phyloP scores from a whole-genome alignment of 2,329 filamentous ascomycete genomes.

The Clarireedia monteithiana region DNA sequence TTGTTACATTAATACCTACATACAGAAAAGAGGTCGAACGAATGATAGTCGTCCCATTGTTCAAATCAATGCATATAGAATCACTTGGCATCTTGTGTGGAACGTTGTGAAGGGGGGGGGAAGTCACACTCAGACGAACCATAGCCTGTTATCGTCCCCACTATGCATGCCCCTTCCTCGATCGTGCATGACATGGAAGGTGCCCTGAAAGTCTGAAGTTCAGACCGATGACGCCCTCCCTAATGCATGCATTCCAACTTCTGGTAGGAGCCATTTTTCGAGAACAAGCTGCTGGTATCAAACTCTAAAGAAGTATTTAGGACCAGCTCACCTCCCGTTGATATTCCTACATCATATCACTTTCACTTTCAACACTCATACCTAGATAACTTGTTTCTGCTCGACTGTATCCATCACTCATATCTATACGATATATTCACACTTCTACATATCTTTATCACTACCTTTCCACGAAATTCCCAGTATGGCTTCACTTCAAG shows the following conservation, averaged over 20 bases:
- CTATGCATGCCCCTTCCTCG: conserved; percentile 3
- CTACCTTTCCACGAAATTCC: not conserved
- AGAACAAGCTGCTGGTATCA: not conserved
- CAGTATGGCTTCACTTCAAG: conserved; percentile 26
- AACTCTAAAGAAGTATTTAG: conserved; percentile 3
- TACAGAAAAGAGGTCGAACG: too few relatives aligned
- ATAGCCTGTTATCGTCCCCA: conserved; percentile 3
- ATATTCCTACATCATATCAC: not conserved
- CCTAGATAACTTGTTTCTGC: too few relatives aligned
- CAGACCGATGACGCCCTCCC: conserved; percentile 2
- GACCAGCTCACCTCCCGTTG: not conserved
- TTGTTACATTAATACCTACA: too few relatives aligned
- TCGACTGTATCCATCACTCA: not conserved
- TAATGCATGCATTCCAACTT: not conserved
- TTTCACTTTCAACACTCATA: not conserved
- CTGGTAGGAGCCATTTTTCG: not conserved
- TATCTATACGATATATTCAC: not conserved
- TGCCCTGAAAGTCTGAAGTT: not conserved
- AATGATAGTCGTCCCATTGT: not conserved
- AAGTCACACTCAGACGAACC: not conserved
- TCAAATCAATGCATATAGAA: not conserved
- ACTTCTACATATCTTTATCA: not conserved
- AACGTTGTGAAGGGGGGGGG: not conserved
- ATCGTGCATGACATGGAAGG: conserved; percentile 3
- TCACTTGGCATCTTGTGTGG: not conserved